phyloP scores from a whole-genome alignment of 495 filamentous ascomycete genomes.

The Annulohypoxylon bovei region DNA sequence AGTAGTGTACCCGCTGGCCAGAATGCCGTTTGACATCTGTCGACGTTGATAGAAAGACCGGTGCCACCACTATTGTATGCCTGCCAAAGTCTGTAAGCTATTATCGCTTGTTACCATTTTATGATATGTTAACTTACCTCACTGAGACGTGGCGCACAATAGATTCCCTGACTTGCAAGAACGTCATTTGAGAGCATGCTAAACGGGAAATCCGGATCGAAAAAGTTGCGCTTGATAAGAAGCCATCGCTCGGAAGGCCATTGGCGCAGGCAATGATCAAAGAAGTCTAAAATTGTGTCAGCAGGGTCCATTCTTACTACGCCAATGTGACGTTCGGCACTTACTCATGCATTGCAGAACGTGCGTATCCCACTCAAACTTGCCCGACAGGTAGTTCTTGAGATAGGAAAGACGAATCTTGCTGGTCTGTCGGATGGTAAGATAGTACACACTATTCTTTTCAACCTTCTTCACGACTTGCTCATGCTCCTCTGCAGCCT shows the following conservation, averaged over 20 bases:
- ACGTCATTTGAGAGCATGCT: slow-evolving; percentile 48
- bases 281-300: slow-evolving; percentile 66
- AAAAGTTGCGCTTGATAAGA: slow-evolving; percentile 82
- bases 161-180: slow-evolving; percentile 85
- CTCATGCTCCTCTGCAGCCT: slow-evolving; percentile 50
- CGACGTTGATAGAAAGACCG: slow-evolving; percentile 80
- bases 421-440: slow-evolving; percentile 68
- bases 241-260: slow-evolving; percentile 69
- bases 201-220: slow-evolving; percentile 55
- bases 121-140: slow-evolving; percentile 53
- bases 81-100: slow-evolving; percentile 29
- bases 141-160: slow-evolving; percentile 78
- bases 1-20: slow-evolving; percentile 61
- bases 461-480: slow-evolving; percentile 48
- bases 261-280: slow-evolving; percentile 89
- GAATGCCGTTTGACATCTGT: slow-evolving; percentile 82
- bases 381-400: slow-evolving; percentile 68
- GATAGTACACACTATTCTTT: slow-evolving; percentile 59
- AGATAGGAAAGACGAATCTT: slow-evolving; percentile 72
- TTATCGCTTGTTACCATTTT: not conserved
- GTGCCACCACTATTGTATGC: slow-evolving; percentile 56
- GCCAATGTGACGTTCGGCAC: slow-evolving; percentile 18
- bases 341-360: slow-evolving; percentile 82
- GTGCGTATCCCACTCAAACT: slow-evolving; percentile 65
- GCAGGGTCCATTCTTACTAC: not conserved